A percentile compares a stretch with the other conserved stretches of the same genome.
These are phyloP conservation scores for Agaricus subrufescens DNA, from an alignment of 768 basidiomycete species.

Conservation along the genomic window DNA sequence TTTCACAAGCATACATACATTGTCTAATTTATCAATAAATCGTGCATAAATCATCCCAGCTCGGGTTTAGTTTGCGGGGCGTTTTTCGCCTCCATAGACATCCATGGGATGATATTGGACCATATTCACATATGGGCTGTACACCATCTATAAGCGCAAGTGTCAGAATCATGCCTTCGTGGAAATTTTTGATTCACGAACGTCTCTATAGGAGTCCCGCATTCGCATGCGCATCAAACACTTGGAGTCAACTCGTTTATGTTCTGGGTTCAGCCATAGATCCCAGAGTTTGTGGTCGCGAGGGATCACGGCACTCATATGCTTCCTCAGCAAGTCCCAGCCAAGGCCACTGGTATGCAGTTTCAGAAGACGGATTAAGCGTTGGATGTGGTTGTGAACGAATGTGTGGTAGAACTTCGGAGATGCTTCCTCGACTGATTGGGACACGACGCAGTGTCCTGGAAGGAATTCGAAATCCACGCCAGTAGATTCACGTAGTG, in stretches of 20 bases:
- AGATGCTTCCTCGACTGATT: slow-evolving; percentile 44
- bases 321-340: slow-evolving; percentile 44
- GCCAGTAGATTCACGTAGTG: slow-evolving; percentile 42
- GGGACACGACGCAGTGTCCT: slow-evolving; percentile 46
- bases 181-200: slow-evolving; percentile 21
- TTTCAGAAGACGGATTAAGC: slow-evolving; percentile 47
- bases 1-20: background rate
- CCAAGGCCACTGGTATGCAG: slow-evolving; percentile 48
- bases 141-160: slow-evolving; percentile 40
- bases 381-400: slow-evolving; percentile 56
- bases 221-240: slow-evolving; percentile 58
- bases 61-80: background rate
- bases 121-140: slow-evolving; percentile 49
- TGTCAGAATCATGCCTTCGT: background rate
- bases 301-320: slow-evolving; percentile 42
- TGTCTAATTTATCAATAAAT: background rate
- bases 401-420: slow-evolving; percentile 59
- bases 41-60: too few species aligned
- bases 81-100: slow-evolving; percentile 6
- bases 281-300: slow-evolving; percentile 38
- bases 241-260: slow-evolving; percentile 42
- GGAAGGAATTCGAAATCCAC: slow-evolving; percentile 48
- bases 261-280: slow-evolving; percentile 40
- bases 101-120: slow-evolving; percentile 38
- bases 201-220: slow-evolving; percentile 51